Conservation (phyloP, 139 green algal genomes). For the Asterochloris sp. region DNA sequence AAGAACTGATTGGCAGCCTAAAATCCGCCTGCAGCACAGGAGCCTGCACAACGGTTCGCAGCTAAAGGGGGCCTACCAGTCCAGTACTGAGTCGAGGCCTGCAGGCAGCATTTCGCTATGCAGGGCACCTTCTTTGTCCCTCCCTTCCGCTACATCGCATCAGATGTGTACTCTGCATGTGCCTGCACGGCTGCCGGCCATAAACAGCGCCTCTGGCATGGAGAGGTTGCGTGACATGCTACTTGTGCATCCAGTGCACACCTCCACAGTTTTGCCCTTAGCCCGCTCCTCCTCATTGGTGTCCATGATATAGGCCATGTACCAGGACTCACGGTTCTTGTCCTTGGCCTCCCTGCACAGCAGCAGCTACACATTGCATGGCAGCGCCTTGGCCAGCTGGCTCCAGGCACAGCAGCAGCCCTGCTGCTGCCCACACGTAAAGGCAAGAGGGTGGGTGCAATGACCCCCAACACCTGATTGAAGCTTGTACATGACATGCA, state of each 20-base stretch:
- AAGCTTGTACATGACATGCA: too few species aligned
- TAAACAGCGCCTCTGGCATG: neutral
- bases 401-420: neutral
- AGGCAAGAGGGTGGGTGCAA: too few species aligned
- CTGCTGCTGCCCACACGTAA: too few species aligned
- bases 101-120: too few species aligned
- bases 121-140: too few species aligned
- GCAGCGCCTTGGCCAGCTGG: neutral
- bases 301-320: conserved; percentile 99
- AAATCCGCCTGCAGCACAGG: neutral
- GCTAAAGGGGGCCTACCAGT: neutral
- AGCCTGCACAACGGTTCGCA: neutral
- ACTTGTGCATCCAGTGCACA: conserved; percentile 8
- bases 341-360: conserved; percentile 90
- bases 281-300: conserved; percentile 98
- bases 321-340: conserved; percentile 98
- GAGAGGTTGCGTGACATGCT: neutral
- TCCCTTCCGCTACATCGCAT: neutral
- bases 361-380: neutral
- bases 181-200: neutral
- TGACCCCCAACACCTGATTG: too few species aligned
- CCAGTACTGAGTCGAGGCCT: neutral
- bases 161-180: neutral
- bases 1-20: neutral
- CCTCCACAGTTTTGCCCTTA: conserved; percentile 99